These are phyloP conservation scores for Beauveria brongniartii DNA, from an alignment of 2,329 filamentous ascomycete species.

Conservation along the genomic window DNA sequence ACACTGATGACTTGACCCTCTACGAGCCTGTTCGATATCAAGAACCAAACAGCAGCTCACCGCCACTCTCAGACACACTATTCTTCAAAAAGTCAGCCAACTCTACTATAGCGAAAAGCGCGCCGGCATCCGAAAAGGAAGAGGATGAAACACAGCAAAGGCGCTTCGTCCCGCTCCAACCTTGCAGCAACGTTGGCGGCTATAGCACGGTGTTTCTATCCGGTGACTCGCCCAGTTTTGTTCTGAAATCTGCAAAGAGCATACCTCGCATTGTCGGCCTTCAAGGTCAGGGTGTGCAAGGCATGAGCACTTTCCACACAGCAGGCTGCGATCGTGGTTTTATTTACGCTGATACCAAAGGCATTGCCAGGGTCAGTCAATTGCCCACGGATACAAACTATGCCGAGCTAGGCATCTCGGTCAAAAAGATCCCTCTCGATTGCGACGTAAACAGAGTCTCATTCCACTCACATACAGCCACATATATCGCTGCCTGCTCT, in stretches of 20 bases:
- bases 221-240: conserved; percentile 69
- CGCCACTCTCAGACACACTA: conserved; percentile 45
- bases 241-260: conserved; percentile 75
- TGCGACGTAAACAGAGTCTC: conserved; percentile 65
- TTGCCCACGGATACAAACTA: conserved; percentile 60
- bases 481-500: conserved; percentile 71
- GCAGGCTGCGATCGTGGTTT: conserved; percentile 73
- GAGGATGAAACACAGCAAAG: conserved; percentile 35
- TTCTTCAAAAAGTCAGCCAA: conserved; percentile 72
- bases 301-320: conserved; percentile 69
- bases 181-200: conserved; percentile 60
- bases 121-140: conserved; percentile 41
- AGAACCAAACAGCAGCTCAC: conserved; percentile 21
- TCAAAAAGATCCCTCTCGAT: conserved; percentile 62
- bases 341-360: conserved; percentile 67
- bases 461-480: conserved; percentile 66
- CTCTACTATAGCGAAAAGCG: conserved; percentile 52
- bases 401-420: conserved; percentile 65
- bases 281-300: conserved; percentile 58
- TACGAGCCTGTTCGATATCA: conserved; percentile 68
- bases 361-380: conserved; percentile 66
- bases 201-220: conserved; percentile 78
- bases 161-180: conserved; percentile 45
- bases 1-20: conserved; percentile 73
- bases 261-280: conserved; percentile 67